Percentiles rank a stretch among this genome's conserved stretches.
Evolutionary conservation across 768 basidiomycete species (phyloP).

Genomic region (Lactifluus rugatus): DNA sequence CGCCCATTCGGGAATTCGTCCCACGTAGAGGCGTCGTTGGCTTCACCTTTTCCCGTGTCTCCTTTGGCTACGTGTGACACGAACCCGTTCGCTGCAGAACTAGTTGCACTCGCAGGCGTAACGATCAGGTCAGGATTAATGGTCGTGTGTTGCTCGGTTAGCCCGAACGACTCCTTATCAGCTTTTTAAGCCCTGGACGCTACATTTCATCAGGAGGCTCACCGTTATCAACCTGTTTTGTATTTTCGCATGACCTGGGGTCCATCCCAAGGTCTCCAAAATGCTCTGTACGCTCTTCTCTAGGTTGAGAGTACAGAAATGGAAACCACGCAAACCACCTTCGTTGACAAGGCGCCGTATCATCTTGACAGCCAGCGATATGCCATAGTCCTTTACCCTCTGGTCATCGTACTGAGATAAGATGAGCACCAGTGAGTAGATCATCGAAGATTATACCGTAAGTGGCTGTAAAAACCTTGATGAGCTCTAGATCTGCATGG

Average conservation of each 20-base stretch:
- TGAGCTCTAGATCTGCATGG: slow-evolving; percentile 56
- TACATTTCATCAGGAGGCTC: slow-evolving; percentile 10
- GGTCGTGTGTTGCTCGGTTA: slow-evolving; percentile 21
- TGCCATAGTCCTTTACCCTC: slow-evolving; percentile 91
- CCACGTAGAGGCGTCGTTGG: slow-evolving; percentile 73
- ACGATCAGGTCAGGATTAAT: slow-evolving; percentile 39
- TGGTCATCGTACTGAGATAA: slow-evolving; percentile 74
- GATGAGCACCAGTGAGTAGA: neutral
- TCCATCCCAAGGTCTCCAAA: slow-evolving; percentile 73
- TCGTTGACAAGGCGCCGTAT: slow-evolving; percentile 49
- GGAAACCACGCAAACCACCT: slow-evolving; percentile 62
- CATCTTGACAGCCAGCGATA: slow-evolving; percentile 74
- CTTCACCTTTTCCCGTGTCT: slow-evolving; percentile 61
- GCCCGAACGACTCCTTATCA: slow-evolving; percentile 25
- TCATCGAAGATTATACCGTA: neutral
- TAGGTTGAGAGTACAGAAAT: slow-evolving; percentile 94
- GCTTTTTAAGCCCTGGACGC: neutral
- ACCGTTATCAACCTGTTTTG: slow-evolving; percentile 67
- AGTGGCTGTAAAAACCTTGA: slow-evolving; percentile 46
- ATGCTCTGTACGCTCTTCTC: slow-evolving; percentile 90
- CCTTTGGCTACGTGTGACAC: slow-evolving; percentile 37
- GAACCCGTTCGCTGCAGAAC: slow-evolving; percentile 49
- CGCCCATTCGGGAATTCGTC: slow-evolving; percentile 98
- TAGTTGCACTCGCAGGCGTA: slow-evolving; percentile 56
- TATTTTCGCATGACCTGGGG: slow-evolving; percentile 28